Evolutionary conservation across 192 early-diverging fungal genomes (phyloP), one percentile per base, ranked within the genome.

Genomic region (Rhizophagus prolifer): DNA sequence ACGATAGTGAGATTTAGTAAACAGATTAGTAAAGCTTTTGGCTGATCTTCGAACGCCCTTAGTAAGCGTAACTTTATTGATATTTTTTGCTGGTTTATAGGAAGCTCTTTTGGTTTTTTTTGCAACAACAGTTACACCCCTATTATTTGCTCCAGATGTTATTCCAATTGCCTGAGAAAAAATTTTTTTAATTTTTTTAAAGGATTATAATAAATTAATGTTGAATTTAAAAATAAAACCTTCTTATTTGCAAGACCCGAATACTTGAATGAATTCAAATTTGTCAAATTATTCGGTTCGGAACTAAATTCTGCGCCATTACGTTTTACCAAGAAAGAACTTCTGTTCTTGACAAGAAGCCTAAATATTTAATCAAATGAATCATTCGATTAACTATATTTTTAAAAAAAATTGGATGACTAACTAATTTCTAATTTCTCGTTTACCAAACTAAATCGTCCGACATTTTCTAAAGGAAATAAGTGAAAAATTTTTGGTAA

Each of bases 261-360:
- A 88, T 87, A 91, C 89, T 95, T 94, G 88, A 86, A 91, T 63
- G 92, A 86, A 89, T 95, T 90, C 79, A 84, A 75, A 86, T 95
- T 95, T 79, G 84, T 82, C 77, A 95, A 83, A 90, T 94, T 95
- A 70, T 86, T 86, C 72, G 86, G 83, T 84, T 95, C 94, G 31
- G 88, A 77, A 74, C 87, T 89, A 84, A 95, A 88, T 80, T 91
- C 86, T 74, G 85, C 84, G 65, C 93, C 93, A 81, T 86, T 85
- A 59, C 93, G 87, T 90, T 95, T 95, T 78, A 95, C 89, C 70
- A 95, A 83, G 87, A 89, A 95, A 77, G 91, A 89, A 84, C 87
- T 90, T 81, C 85, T 86, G 80, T 92, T 90, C 85, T 90, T 92
- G 86, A 92, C 88, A 82, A 90, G 87, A 81, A 87, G 85, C 84